These are phyloP conservation scores for Didymella pomorum DNA, from an alignment of 2,329 filamentous ascomycete genomes.

Conservation along the genomic window DNA sequence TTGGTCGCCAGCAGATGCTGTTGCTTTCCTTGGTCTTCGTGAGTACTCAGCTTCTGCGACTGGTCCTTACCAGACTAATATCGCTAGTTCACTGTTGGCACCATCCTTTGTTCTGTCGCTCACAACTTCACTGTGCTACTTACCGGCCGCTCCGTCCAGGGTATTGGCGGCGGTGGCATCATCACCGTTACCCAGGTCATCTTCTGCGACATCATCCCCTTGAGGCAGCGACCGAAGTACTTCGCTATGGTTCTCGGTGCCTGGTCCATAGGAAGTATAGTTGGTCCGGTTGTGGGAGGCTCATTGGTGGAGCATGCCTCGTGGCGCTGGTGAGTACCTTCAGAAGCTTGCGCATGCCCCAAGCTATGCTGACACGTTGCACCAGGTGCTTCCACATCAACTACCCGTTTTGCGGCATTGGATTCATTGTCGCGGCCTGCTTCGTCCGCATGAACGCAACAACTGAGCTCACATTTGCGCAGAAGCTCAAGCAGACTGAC, in stretches of 20 bases:
- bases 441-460: slow-evolving; percentile 35
- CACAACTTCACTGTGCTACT: slow-evolving; percentile 47
- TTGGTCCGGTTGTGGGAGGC: slow-evolving; percentile 59
- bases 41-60: neutral
- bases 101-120: slow-evolving; percentile 53
- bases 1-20: slow-evolving; percentile 58
- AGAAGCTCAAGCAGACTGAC: slow-evolving; percentile 48
- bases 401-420: slow-evolving; percentile 59
- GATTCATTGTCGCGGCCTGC: slow-evolving; percentile 34
- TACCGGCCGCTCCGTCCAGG: slow-evolving; percentile 49
- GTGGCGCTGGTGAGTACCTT: slow-evolving; percentile 61
- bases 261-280: slow-evolving; percentile 65
- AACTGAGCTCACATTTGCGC: slow-evolving; percentile 24
- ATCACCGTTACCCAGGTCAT: slow-evolving; percentile 54
- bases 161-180: slow-evolving; percentile 52
- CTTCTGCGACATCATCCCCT: slow-evolving; percentile 56
- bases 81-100: slow-evolving; percentile 54
- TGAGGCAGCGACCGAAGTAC: slow-evolving; percentile 53
- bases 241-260: slow-evolving; percentile 49
- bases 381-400: slow-evolving; percentile 67
- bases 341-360: neutral
- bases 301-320: slow-evolving; percentile 60
- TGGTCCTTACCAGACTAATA: neutral
- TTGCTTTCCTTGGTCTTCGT: slow-evolving; percentile 50
- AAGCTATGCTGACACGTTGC: neutral